A percentile compares a stretch with the other conserved stretches of the same genome.
These are phyloP conservation scores for Pythium aphanidermatum DNA, from an alignment of 352 stramenopile genomes.

Conservation along the genomic window DNA sequence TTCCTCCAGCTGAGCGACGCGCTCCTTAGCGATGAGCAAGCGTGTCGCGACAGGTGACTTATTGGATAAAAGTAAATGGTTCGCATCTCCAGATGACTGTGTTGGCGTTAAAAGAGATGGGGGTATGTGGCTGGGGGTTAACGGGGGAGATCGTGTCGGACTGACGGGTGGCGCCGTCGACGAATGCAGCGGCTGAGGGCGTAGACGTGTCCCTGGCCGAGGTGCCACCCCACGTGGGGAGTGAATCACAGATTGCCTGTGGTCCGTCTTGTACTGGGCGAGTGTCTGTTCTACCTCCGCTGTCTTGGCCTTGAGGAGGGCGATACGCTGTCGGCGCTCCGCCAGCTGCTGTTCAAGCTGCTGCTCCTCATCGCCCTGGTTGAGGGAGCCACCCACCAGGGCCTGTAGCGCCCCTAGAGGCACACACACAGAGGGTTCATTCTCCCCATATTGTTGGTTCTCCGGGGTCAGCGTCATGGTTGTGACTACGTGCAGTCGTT, in stretches of 20 bases:
- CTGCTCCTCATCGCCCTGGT: constrained; percentile 33
- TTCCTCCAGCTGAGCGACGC: constrained; percentile 50
- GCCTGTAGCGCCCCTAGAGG: constrained; percentile 32
- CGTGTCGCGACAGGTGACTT: constrained; percentile 1
- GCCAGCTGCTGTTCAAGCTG: constrained; percentile 28
- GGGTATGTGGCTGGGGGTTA: not conserved
- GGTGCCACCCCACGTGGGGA: too few species aligned
- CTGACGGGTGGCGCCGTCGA: not conserved
- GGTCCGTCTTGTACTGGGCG: constrained; percentile 36
- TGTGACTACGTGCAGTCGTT: too few species aligned
- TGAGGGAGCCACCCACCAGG: constrained; percentile 28
- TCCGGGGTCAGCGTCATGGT: too few species aligned
- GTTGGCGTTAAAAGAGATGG: not conserved
- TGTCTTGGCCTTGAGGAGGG: constrained; percentile 30
- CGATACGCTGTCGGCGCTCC: constrained; percentile 29
- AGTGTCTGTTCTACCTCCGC: constrained; percentile 40
- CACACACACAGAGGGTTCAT: constrained; percentile 29
- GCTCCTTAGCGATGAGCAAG: constrained; percentile 33
- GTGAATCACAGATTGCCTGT: constrained; percentile 46
- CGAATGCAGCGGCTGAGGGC: not conserved
- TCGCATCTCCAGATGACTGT: not conserved
- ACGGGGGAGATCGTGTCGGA: not conserved
- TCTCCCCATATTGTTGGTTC: too few species aligned
- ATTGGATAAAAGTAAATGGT: constrained; percentile 9
- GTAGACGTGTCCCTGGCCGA: not conserved